Evolutionary conservation across 805 yeast genomes (phyloP).

Genomic region (Ogataea trehaloabstinens): DNA sequence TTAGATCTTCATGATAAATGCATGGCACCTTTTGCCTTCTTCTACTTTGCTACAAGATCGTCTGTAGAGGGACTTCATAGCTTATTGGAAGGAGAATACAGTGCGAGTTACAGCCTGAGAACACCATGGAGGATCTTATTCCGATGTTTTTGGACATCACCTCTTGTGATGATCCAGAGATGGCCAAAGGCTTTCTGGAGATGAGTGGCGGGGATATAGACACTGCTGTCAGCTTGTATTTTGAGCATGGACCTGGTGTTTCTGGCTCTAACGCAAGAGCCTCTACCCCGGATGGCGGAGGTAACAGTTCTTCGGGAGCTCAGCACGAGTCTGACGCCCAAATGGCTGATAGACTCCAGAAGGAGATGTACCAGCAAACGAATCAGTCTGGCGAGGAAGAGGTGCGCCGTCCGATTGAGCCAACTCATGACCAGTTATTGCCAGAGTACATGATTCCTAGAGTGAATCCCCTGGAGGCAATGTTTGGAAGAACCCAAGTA

Average conservation of each 20-base stretch:
- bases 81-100: too few species aligned
- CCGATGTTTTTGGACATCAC: conserved; percentile 84
- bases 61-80: too few species aligned
- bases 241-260: conserved; percentile 57
- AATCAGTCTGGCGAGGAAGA: conserved; percentile 39
- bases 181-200: conserved; percentile 75
- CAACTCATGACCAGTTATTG: conserved; percentile 63
- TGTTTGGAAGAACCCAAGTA: conserved; percentile 47
- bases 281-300: background rate
- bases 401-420: conserved; percentile 77
- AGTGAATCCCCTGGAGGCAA: conserved; percentile 33
- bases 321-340: conserved; percentile 38
- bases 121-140: conserved; percentile 41
- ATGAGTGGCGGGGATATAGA: conserved; percentile 78
- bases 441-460: conserved; percentile 24
- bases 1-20: too few species aligned
- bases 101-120: too few species aligned
- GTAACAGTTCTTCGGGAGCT: conserved; percentile 2
- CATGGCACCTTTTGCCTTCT: too few species aligned
- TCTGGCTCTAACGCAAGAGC: conserved; percentile 7
- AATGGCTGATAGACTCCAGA: conserved; percentile 60
- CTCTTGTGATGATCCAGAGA: conserved; percentile 59
- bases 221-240: conserved; percentile 77
- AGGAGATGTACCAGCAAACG: conserved; percentile 52
- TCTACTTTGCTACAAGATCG: too few species aligned